Conservation (phyloP, 2,329 filamentous ascomycete genomes). For the Fusarium dlaminii region DNA sequence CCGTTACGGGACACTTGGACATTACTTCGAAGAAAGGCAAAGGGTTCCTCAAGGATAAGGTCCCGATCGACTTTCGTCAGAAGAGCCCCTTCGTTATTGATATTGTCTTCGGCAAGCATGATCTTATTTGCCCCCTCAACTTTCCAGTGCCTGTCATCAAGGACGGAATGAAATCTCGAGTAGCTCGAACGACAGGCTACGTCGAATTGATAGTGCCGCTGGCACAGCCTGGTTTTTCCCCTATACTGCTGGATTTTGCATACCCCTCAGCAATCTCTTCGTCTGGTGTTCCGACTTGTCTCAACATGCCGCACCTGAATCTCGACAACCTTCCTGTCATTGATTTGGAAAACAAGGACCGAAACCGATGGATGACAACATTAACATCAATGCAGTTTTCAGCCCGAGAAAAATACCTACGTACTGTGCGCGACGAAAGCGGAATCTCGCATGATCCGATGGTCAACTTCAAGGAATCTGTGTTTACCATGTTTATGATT, state of each 20-base stretch:
- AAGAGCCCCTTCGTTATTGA: constrained; percentile 53
- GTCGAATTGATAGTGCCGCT: constrained; percentile 55
- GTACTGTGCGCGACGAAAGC: constrained; percentile 40
- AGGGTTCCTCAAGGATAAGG: constrained; percentile 50
- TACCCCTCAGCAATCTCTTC: constrained; percentile 48
- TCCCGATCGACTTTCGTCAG: constrained; percentile 50
- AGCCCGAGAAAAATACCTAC: constrained; percentile 50
- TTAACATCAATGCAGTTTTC: constrained; percentile 55
- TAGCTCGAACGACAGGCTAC: constrained; percentile 56
- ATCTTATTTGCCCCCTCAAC: constrained; percentile 46
- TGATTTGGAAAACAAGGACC: constrained; percentile 48
- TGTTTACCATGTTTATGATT: constrained; percentile 59
- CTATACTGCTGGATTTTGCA: constrained; percentile 47
- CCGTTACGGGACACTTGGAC: constrained; percentile 53
- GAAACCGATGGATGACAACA: constrained; percentile 51
- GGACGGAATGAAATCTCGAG: constrained; percentile 49
- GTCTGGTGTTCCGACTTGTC: constrained; percentile 45
- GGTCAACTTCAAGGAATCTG: constrained; percentile 59
- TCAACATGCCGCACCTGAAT: constrained; percentile 55
- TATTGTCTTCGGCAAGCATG: constrained; percentile 49
- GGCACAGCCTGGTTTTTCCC: constrained; percentile 36
- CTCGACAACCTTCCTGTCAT: constrained; percentile 57
- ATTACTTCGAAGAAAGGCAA: constrained; percentile 49
- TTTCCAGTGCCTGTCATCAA: constrained; percentile 54
- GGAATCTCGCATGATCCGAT: constrained; percentile 46